Evolutionary conservation across 208 protist genomes (phyloP), one percentile per base, ranked within the genome.

Genomic region (Acanthamoeba triangularis): DNA sequence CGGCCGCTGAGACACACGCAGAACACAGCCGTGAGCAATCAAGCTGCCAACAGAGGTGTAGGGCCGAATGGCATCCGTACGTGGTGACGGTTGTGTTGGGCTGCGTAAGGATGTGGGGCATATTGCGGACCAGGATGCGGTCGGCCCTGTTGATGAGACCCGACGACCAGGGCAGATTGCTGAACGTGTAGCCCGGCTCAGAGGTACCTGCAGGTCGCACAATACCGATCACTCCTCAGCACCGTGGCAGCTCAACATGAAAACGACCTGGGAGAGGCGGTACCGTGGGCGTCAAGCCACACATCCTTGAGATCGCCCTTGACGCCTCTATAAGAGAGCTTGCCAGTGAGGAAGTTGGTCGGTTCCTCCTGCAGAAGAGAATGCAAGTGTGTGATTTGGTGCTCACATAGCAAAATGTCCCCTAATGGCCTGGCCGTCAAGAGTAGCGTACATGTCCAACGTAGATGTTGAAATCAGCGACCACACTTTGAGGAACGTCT

Each of bases 381-480:
- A 10, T 20, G 72, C 33, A 13, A 49, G 13, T 30, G 67, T 25
- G 67, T 69, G 0, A 69, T 7, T 25, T n/a, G n/a, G n/a, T n/a
- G n/a, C n/a, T n/a, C n/a, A n/a, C n/a, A n/a, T n/a, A n/a, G n/a
- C n/a, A n/a, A n/a, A n/a, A n/a, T n/a, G n/a, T n/a, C n/a, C n/a
- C n/a, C n/a, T n/a, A n/a, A n/a, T n/a, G n/a, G n/a, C n/a, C n/a
- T n/a, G n/a, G n/a, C n/a, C n/a, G n/a, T n/a, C n/a, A n/a, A n/a
- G n/a, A 72, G n/a, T 37, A 72, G 33, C 72, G 23, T 80, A 80
- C 72, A 35, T 80, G 37, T 33, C 72, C 72, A 33, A 54, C 63
- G 61, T 92, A 92, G 35, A 92, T 74, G 59, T 92, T 92, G 63
- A 92, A 92, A 74, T 92, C 85, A 30, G 59, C 85, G 20, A 92